These are phyloP conservation scores for Boletus insuetus DNA, from an alignment of 768 basidiomycete species.

Conservation along the genomic window DNA sequence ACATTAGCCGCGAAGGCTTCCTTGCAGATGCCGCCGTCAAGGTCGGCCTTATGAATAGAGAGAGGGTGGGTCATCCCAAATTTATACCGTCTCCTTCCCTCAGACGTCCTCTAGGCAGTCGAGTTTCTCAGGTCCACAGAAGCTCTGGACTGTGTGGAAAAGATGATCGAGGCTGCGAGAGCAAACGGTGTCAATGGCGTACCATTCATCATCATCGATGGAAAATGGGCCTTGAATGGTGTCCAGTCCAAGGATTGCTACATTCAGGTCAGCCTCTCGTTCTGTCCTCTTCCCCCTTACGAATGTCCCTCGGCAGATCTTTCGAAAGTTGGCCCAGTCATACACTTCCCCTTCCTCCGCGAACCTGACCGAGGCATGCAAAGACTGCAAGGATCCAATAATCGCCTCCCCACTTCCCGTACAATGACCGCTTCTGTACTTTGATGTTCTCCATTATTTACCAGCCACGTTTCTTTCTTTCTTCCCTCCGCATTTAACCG, in stretches of 20 bases:
- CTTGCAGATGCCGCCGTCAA: constrained; percentile 39
- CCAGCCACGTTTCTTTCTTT: not conserved
- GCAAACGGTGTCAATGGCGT: constrained; percentile 48
- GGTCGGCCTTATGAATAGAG: constrained; percentile 38
- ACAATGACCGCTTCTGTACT: constrained; percentile 17
- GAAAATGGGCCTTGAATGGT: constrained; percentile 45
- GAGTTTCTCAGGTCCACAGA: constrained; percentile 43
- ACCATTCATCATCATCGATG: constrained; percentile 49
- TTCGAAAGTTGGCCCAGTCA: constrained; percentile 30
- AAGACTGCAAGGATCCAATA: constrained; percentile 20
- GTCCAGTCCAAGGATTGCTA: constrained; percentile 43
- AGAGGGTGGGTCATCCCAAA: constrained; percentile 30
- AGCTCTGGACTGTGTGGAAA: constrained; percentile 38
- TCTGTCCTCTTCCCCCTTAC: not conserved
- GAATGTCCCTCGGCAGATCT: constrained; percentile 21
- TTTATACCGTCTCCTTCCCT: not conserved
- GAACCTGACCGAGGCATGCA: constrained; percentile 14
- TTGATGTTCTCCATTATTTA: not conserved
- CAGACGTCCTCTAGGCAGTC: constrained; percentile 28
- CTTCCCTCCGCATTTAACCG: constrained; percentile 6
- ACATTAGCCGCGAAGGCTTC: constrained; percentile 34
- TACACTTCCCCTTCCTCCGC: not conserved
- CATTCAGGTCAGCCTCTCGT: constrained; percentile 30
- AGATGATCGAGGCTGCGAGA: constrained; percentile 40
- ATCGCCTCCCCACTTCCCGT: constrained; percentile 16